Conservation (phyloP, 176 grass and related monocot species). For the Triticum urartu region DNA sequence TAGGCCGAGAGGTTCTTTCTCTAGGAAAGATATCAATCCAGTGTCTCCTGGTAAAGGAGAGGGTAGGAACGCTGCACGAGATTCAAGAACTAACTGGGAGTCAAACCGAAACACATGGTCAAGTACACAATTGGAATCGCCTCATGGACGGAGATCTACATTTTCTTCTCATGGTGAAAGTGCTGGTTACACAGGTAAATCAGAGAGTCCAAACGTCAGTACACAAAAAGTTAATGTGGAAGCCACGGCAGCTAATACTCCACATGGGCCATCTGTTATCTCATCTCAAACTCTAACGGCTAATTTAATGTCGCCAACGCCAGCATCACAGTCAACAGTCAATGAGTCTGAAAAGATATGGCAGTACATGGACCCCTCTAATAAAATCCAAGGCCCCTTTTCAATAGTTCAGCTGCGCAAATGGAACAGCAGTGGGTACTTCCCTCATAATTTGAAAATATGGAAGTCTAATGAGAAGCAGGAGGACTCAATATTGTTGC, state of each 20-base stretch:
- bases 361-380: constrained; percentile 83
- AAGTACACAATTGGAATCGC: constrained; percentile 44
- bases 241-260: constrained; percentile 21
- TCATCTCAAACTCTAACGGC: constrained; percentile 34
- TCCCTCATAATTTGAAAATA: constrained; percentile 79
- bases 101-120: constrained; percentile 49
- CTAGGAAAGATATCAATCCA: constrained; percentile 57
- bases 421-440: constrained; percentile 91
- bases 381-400: constrained; percentile 93
- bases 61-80: constrained; percentile 43
- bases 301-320: constrained; percentile 23
- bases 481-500: constrained; percentile 79
- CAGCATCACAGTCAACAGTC: constrained; percentile 26
- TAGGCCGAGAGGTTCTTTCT: constrained; percentile 56
- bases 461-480: constrained; percentile 84
- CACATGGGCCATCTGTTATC: constrained; percentile 28
- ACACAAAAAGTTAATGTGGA: constrained; percentile 35
- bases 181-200: constrained; percentile 36
- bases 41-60: constrained; percentile 58
- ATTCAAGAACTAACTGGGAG: constrained; percentile 54
- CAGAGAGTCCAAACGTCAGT: constrained; percentile 33
- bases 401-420: constrained; percentile 89
- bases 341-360: constrained; percentile 92
- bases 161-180: constrained; percentile 43
- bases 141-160: constrained; percentile 41